Evolutionary conservation across 495 filamentous ascomycete species (phyloP), one percentile per base, ranked within the genome.

Genomic region (Hypomontagnella submonticulosa): DNA sequence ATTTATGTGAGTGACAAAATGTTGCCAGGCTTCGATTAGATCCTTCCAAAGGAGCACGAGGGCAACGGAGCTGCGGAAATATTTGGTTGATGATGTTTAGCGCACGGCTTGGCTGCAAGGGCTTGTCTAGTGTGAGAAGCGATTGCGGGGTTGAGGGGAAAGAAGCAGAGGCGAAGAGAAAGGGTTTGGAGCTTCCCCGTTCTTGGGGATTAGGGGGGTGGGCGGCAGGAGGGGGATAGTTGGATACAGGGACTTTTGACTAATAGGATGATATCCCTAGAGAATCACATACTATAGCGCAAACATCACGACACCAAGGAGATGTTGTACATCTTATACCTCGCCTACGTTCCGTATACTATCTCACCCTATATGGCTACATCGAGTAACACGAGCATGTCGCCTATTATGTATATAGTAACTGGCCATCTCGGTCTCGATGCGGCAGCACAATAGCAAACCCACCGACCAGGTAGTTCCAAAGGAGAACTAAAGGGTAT

Each of bases 41-140:
- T 46, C 53, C 38, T 60, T 63, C 42, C 20, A 16, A 12, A 43
- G 44, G 60, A 20, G 44, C 66, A 69, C 55, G 66, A 60, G 66
- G 55, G 36, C 37, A 53, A 63, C 66, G 66, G 66, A 63, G 37
- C 59, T 69, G 66, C 66, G 66, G 66, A 69, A 50, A 53, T 49
- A 63, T 59, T 59, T 42, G n/a, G 42, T 52, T 38, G 33, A 67
- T 13, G 58, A 54, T 54, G 53, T 30, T 62, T 68, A 68, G 48
- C 50, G 49, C 23, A 55, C 37, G 47, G 37, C 59, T 59, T 63
- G 59, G 65, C 65, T 68, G 49, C 58, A 57, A 63, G 58, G 64
- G 27, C 20, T 52, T 5, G 38, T 42, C 13, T 49, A 44, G 36
- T 63, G 37, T 37, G 5, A 30, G 13, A 15, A 57, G 56, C 16